These are phyloP conservation scores for Trichosporon asahii DNA, from an alignment of 1,284 basidiomycete genomes.

Conservation along the genomic window DNA sequence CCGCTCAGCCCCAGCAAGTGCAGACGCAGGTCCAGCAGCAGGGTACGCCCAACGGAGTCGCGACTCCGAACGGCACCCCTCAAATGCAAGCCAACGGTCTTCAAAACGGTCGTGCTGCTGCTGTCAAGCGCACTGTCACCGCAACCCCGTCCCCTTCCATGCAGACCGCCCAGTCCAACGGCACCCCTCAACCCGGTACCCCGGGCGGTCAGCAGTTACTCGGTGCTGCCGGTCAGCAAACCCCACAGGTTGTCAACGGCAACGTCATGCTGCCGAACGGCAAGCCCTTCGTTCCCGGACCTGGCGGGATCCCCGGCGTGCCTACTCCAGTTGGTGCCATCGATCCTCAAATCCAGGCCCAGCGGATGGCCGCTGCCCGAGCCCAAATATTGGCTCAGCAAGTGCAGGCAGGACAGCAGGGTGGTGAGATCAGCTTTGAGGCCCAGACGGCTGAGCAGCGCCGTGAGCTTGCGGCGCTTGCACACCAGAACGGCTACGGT, in stretches of 20 bases:
- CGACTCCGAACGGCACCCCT: slow-evolving; percentile 19
- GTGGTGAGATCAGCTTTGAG: slow-evolving; percentile 23
- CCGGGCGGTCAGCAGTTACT: slow-evolving; percentile 15
- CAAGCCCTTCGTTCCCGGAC: slow-evolving; percentile 28
- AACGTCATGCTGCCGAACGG: slow-evolving; percentile 27
- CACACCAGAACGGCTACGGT: slow-evolving; percentile 31
- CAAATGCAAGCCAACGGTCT: slow-evolving; percentile 22
- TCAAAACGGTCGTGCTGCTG: slow-evolving; percentile 13
- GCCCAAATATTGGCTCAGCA: slow-evolving; percentile 18
- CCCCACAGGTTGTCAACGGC: slow-evolving; percentile 33
- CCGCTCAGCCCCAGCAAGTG: neutral
- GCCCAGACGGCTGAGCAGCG: slow-evolving; percentile 28
- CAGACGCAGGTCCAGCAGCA: slow-evolving; percentile 10
- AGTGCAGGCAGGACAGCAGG: slow-evolving; percentile 9
- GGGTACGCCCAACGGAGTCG: slow-evolving; percentile 13
- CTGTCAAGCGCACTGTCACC: slow-evolving; percentile 15
- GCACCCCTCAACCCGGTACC: slow-evolving; percentile 13
- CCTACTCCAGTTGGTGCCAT: slow-evolving; percentile 21
- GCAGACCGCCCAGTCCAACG: slow-evolving; percentile 13
- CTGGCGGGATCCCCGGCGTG: slow-evolving; percentile 19
- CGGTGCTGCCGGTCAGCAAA: slow-evolving; percentile 15
- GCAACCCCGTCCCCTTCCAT: slow-evolving; percentile 9
- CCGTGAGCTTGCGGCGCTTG: slow-evolving; percentile 23
- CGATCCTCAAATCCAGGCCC: slow-evolving; percentile 26
- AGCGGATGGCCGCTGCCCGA: slow-evolving; percentile 23